Evolutionary conservation across 495 filamentous ascomycete species (phyloP).

Genomic region (Penicillium atrosanguineum): DNA sequence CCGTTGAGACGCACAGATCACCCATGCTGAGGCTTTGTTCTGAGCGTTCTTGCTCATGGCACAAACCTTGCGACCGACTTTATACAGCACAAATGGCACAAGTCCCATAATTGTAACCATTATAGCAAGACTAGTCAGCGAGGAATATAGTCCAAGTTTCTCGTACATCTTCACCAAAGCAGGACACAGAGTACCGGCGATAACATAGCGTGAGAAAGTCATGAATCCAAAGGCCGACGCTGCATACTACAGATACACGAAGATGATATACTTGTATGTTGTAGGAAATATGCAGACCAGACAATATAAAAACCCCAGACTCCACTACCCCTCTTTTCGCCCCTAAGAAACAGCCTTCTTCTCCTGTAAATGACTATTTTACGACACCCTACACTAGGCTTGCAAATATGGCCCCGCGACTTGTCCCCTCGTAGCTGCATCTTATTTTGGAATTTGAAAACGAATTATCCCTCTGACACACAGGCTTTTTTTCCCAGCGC

Average conservation of each 20-base stretch:
- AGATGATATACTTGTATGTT: conserved; percentile 49
- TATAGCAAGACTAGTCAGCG: conserved; percentile 45
- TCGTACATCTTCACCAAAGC: conserved; percentile 42
- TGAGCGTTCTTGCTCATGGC: conserved; percentile 4
- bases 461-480: too few species aligned
- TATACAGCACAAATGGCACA: conserved; percentile 44
- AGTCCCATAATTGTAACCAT: conserved; percentile 42
- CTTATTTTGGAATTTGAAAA: too few species aligned
- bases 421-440: too few species aligned
- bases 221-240: conserved; percentile 40
- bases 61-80: conserved; percentile 6
- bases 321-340: too few species aligned
- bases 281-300: conserved; percentile 43
- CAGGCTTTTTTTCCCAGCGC: too few species aligned
- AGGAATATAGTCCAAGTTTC: conserved; percentile 47
- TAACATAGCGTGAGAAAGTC: conserved; percentile 44
- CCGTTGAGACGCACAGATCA: too few species aligned
- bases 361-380: too few species aligned
- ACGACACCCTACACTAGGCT: too few species aligned
- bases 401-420: too few species aligned
- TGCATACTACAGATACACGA: conserved; percentile 36
- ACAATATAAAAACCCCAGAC: too few species aligned
- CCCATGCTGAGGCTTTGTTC: too few species aligned
- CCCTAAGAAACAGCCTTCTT: too few species aligned
- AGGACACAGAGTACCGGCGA: conserved; percentile 41